Evolutionary conservation across 768 basidiomycete species (phyloP), one percentile per base, ranked within the genome.

Genomic region (Hebeloma cylindrosporum): DNA sequence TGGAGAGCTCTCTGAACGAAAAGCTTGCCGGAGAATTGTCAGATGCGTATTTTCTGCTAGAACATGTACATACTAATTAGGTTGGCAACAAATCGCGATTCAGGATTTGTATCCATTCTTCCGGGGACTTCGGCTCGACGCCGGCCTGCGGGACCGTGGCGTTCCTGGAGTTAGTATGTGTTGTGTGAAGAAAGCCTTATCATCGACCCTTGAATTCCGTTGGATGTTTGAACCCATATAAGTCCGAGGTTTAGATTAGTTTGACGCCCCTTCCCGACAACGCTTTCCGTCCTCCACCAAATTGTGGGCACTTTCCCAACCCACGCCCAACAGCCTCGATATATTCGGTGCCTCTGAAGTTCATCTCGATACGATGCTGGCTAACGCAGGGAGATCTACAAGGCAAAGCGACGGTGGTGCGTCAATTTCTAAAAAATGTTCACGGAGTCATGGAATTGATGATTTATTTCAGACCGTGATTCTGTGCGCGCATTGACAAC

Each of bases 381-480:
- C 70, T 53, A 69, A 71, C 46, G 67, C 77, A 63, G 67, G 71
- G 44, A 68, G 61, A 63, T 57, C 56, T 40, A 62, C 65, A 22
- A 72, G 66, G 56, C 66, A 62, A 51, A 74, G 63, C 46, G 62
- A 65, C 46, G 71, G n/a, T n/a, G n/a, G n/a, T n/a, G n/a, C n/a
- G n/a, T n/a, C n/a, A n/a, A 71, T 39, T 64, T 77, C n/a, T n/a
- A n/a, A n/a, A 36, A 70, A 69, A 26, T 79, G 76, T 33, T 25
- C 31, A 44, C 25, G 31, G 78, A 34, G 31, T 9, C 14, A 27
- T 32, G 32, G 23, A 22, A 27, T 41, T 29, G n/a, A n/a, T 7
- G 36, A 44, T 17, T 31, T n/a, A n/a, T n/a, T n/a, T n/a, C n/a
- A n/a, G n/a, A n/a, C n/a, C n/a, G n/a, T n/a, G n/a, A n/a, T n/a